Percentiles rank a stretch among this genome's conserved stretches.
Evolutionary conservation across 805 yeast species (phyloP).

Genomic region (Candida sonorensis): DNA sequence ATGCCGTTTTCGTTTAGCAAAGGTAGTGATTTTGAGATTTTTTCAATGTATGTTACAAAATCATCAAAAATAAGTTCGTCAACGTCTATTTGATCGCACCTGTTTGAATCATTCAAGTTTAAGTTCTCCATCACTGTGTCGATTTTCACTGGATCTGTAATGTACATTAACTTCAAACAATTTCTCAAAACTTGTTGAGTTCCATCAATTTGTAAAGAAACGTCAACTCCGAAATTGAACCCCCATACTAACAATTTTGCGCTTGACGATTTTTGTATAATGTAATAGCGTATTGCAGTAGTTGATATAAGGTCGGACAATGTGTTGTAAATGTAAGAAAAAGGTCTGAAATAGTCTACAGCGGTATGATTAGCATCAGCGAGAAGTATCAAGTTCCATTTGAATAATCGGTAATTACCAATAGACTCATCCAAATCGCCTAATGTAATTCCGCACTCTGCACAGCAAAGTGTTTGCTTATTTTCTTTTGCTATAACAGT

Average conservation of each 20-base stretch:
- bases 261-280: constrained; percentile 9
- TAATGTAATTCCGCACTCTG: constrained; percentile 28
- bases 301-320: constrained; percentile 37
- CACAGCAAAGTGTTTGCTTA: constrained; percentile 25
- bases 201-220: constrained; percentile 7
- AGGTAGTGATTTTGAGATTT: constrained; percentile 31
- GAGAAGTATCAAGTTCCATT: constrained; percentile 46
- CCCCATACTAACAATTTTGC: constrained; percentile 37
- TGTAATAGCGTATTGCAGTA: constrained; percentile 33
- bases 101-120: constrained; percentile 19
- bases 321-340: constrained; percentile 30
- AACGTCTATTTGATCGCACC: constrained; percentile 20
- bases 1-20: constrained; percentile 3
- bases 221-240: constrained; percentile 35
- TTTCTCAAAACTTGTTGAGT: constrained; percentile 7
- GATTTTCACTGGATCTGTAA: constrained; percentile 25
- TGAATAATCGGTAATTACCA: constrained; percentile 35
- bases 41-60: constrained; percentile 23
- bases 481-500: constrained; percentile 7
- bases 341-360: constrained; percentile 29
- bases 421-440: constrained; percentile 34
- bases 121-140: too few relatives aligned
- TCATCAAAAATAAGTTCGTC: constrained; percentile 30
- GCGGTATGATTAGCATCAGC: constrained; percentile 8
- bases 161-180: constrained; percentile 41